Conservation (phyloP, 208 protist genomes). For the Leishmania lainsoni region DNA sequence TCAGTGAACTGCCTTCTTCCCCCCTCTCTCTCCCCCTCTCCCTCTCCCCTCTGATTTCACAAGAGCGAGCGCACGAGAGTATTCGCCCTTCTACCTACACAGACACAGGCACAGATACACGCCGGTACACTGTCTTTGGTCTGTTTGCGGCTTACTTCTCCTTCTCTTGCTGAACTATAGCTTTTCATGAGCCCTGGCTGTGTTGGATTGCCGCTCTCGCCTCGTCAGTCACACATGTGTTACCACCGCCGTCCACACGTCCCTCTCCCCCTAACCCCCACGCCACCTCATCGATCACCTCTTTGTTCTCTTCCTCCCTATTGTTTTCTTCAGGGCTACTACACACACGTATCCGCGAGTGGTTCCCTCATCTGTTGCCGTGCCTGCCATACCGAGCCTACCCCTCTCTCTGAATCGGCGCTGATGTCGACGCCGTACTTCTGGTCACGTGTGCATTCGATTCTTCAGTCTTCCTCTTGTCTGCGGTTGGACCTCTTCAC, state of each 20-base stretch:
- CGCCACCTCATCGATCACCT: neutral
- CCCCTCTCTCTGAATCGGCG: neutral
- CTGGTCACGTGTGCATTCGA: neutral
- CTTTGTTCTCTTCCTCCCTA: neutral
- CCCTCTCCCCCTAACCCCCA: neutral
- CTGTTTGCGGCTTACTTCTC: neutral
- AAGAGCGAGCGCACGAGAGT: slow-evolving; percentile 1
- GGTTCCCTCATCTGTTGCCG: neutral
- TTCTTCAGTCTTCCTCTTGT: neutral
- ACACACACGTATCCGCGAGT: neutral
- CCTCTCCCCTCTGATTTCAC: too few species aligned
- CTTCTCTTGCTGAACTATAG: neutral
- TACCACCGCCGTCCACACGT: neutral
- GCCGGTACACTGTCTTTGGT: neutral
- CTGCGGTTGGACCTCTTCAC: neutral
- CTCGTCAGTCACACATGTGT: neutral
- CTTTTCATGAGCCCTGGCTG: neutral
- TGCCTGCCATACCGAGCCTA: neutral
- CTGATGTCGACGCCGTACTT: neutral
- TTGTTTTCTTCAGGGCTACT: neutral
- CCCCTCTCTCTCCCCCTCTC: too few species aligned
- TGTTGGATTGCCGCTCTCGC: neutral
- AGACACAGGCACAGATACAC: neutral
- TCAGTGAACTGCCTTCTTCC: too few species aligned
- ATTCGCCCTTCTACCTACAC: slow-evolving; percentile 24